Base-by-base conservation (phyloP, 257 asterid genomes). In the Solanum gracilifrons region DNA sequence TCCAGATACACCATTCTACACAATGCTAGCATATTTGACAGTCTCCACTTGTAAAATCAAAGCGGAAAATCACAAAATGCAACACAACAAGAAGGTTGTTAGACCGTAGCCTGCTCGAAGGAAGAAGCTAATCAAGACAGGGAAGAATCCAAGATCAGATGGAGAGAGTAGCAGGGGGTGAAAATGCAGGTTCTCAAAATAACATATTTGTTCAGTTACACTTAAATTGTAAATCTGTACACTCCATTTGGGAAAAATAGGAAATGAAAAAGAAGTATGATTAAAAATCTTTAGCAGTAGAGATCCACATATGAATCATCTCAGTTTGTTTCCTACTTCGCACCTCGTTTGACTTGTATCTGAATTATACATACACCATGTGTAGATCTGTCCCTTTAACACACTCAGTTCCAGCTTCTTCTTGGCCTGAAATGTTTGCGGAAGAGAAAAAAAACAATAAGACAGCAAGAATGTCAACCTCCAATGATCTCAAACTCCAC, bases 351-450 rank as follows among this genome's bases (percentile, higher is more conserved):
- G 71, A 51, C 85, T 20, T 48, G 85, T 32, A 29, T 48, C 46
- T 82, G 85, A 29, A 31, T 80, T 80, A 29, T 80, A 82, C 43
- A 82, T 20, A 82, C 69, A 51, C 21, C 85, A 48, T 82, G 85
- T 82, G 85, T 48, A 51, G 69, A 82, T 82, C 85, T 48, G 10
- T 51, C 43, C 7, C 4, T 82, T 82, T 31, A 82, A 82, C 31
- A 48, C 4, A 82, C 85, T 92, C 95, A 92, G 90, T 92, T 94
- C 98, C 98, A 93, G 97, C 97, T 95, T 90, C 97, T 95, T 89
- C 95, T 93, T 83, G 94, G 95, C 98, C 98, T 94, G 97, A 93
- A 95, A 96, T 86, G 89, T 92, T 89, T 29, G 92, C 71, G 91
- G 86, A 87, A 88, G 89, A 92, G 86, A 86, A 91, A 87, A 35